A percentile compares a stretch with the other conserved stretches of the same genome.
phyloP scores from a whole-genome alignment of 768 basidiomycete species.

The Rhodotorula paludigena region DNA sequence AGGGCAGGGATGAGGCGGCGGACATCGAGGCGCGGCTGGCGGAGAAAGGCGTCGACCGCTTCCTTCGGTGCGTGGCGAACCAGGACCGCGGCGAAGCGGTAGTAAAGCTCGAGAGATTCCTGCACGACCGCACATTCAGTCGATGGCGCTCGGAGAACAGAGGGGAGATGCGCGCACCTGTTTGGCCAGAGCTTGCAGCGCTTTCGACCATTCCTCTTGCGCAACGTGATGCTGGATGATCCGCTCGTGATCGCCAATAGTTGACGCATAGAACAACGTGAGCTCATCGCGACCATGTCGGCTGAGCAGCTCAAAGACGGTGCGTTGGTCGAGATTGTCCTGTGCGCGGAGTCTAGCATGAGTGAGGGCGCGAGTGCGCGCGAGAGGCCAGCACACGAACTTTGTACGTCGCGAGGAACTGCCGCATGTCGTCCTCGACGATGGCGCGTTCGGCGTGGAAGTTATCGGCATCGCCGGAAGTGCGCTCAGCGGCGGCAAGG shows the following conservation, averaged over 20 bases:
- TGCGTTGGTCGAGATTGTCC: constrained; percentile 76
- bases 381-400: constrained; percentile 49
- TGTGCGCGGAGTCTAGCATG: constrained; percentile 44
- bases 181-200: constrained; percentile 22
- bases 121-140: constrained; percentile 44
- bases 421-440: constrained; percentile 84
- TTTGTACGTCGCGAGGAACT: constrained; percentile 92
- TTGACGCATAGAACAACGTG: constrained; percentile 79
- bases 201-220: constrained; percentile 49
- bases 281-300: constrained; percentile 89
- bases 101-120: constrained; percentile 83
- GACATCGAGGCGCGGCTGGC: constrained; percentile 72
- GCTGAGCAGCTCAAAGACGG: constrained; percentile 87
- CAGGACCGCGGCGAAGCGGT: constrained; percentile 82
- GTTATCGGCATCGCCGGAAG: constrained; percentile 65
- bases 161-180: constrained; percentile 17
- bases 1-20: constrained; percentile 82
- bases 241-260: constrained; percentile 72
- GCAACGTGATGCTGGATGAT: constrained; percentile 88
- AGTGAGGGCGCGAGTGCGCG: background rate
- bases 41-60: constrained; percentile 87
- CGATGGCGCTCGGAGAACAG: background rate
- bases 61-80: constrained; percentile 81
- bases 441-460: constrained; percentile 70
- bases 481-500: constrained; percentile 71